Evolutionary conservation across 345 rosid species (phyloP), one percentile per base, ranked within the genome.

Genomic region (Angophora floribunda): DNA sequence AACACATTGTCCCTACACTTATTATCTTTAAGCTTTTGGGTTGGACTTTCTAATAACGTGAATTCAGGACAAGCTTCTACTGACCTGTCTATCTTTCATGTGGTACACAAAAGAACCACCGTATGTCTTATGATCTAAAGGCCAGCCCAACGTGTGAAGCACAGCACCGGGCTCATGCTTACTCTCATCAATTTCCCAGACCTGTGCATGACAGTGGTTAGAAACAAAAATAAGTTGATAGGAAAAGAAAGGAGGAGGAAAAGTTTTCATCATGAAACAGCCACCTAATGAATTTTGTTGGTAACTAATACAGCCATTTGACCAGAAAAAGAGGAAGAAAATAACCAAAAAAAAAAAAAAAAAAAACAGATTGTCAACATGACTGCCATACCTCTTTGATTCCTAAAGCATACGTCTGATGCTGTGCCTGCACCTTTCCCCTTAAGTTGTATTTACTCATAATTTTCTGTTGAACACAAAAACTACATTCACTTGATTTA

Each of bases 51-150:
- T 13, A 52, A 55, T 21, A 86, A 86, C 55, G 47, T 86, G 65
- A 55, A 86, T 57, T 53, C 17, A 36, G 80, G 45, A 32, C 26
- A 75, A 53, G 32, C 36, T 75, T n/a, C 52, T 41, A 41, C 13
- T 87, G 90, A 95, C 99, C 98, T 94, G 97, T 87, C 94, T 94
- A 89, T 97, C 95, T 19, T 94, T 93, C 99, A 97, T 97, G 95
- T 97, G 99, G 92, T 97, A 96, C 90, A 97, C 91, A 94, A 97
- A 97, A 80, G 99, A 96, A 87, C 99, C 99, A 51, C 99, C 99
- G 49, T 97, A 97, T 86, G 98, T 97, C 92, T 95, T 95, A 61
- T 88, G 89, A 92, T 96, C 97, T 91, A 97, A 91, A n/a, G 99
- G 99, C 98, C 99, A 97, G 86, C 98, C 99, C 91, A 97, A 85